Percentiles rank a stretch among this genome's conserved stretches.
These are phyloP conservation scores for Aspergillus sergii DNA, from an alignment of 2,329 filamentous ascomycete species.

Conservation along the genomic window DNA sequence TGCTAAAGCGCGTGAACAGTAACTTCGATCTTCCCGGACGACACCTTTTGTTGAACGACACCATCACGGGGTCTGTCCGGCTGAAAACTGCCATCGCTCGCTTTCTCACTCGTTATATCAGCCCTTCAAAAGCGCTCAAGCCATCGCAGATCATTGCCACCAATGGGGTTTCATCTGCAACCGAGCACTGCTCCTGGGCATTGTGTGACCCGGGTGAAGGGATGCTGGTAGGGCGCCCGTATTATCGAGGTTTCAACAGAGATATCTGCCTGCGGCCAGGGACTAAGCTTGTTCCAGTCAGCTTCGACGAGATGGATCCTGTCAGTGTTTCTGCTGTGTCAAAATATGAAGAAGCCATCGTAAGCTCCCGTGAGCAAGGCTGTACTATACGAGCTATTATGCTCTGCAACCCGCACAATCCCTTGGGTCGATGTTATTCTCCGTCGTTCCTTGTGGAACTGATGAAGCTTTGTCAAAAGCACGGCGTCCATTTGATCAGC, in stretches of 20 bases:
- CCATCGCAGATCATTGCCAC: not conserved
- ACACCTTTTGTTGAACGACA: not conserved
- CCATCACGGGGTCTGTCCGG: not conserved
- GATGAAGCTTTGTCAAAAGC: constrained; percentile 48
- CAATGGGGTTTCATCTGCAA: not conserved
- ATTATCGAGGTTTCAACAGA: not conserved
- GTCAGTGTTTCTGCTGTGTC: not conserved
- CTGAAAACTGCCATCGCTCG: not conserved
- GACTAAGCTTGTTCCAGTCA: not conserved
- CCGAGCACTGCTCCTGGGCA: not conserved
- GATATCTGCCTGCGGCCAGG: not conserved
- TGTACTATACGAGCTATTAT: not conserved
- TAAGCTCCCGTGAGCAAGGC: too few species aligned
- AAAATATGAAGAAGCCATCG: not conserved
- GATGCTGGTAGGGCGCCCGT: not conserved
- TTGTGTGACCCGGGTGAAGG: not conserved
- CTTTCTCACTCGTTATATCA: not conserved
- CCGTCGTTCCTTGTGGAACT: not conserved
- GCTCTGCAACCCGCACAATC: not conserved
- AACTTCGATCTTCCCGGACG: not conserved
- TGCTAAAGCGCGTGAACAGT: not conserved
- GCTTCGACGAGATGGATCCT: not conserved
- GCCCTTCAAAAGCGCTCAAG: not conserved
- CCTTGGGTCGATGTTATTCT: not conserved
- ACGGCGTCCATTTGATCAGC: constrained; percentile 57